Percentiles rank a stretch among this genome's conserved stretches.
phyloP scores from a whole-genome alignment of 495 filamentous ascomycete species.

The Tuber microsphaerosporum region DNA sequence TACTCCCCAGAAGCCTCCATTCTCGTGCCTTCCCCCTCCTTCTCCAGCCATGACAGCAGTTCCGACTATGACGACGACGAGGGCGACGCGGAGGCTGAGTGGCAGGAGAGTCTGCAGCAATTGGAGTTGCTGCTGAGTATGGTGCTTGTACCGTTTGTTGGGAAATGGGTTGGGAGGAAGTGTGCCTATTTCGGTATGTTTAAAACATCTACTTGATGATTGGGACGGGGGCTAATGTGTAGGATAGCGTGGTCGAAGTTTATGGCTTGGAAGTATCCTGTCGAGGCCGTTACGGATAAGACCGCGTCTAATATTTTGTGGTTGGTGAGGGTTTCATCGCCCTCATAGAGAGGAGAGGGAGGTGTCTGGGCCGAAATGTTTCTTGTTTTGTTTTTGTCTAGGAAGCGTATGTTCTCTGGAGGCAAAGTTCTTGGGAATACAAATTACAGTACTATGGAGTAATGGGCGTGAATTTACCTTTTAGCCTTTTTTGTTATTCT shows the following conservation, averaged over 20 bases:
- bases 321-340: constrained; percentile 24
- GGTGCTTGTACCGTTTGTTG: constrained; percentile 85
- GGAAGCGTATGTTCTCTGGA: neutral
- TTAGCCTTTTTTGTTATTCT: neutral
- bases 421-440: neutral
- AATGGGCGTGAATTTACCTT: constrained; percentile 2
- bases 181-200: constrained; percentile 92
- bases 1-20: constrained; percentile 28
- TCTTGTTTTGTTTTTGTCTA: neutral
- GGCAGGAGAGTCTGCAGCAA: constrained; percentile 88
- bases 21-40: constrained; percentile 23
- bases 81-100: constrained; percentile 78
- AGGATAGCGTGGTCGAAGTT: constrained; percentile 60
- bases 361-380: neutral
- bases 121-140: constrained; percentile 85
- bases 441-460: constrained; percentile 19
- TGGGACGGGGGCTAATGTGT: neutral
- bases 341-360: constrained; percentile 4
- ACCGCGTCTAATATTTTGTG: constrained; percentile 35
- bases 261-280: constrained; percentile 72
- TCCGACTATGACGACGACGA: constrained; percentile 15
- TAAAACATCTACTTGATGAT: neutral
- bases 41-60: constrained; percentile 21
- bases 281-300: constrained; percentile 55
- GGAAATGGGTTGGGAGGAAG: constrained; percentile 85